phyloP scores from a whole-genome alignment of 306 rosid species.

The Canavalia gladiata region DNA sequence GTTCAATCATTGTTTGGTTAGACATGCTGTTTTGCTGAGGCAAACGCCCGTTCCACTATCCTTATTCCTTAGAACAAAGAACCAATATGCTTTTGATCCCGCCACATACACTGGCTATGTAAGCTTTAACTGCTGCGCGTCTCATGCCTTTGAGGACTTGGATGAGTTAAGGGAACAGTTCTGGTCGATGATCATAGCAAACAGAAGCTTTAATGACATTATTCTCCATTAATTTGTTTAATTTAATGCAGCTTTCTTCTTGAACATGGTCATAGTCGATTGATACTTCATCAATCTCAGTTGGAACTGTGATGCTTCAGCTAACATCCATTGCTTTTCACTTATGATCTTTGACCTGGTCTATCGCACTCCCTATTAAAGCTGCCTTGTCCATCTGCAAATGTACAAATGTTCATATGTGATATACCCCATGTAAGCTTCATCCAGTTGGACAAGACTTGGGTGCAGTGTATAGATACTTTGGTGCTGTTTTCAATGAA shows the following conservation, averaged over 20 bases:
- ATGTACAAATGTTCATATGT: slow-evolving; percentile 11
- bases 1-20: background rate
- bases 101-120: slow-evolving; percentile 86
- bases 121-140: slow-evolving; percentile 81
- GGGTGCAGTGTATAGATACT: too few species aligned
- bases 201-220: slow-evolving; percentile 75
- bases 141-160: slow-evolving; percentile 75
- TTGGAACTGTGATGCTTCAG: slow-evolving; percentile 70
- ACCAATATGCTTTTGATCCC: slow-evolving; percentile 79
- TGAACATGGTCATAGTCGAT: slow-evolving; percentile 61
- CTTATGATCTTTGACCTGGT: slow-evolving; percentile 90
- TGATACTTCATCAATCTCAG: slow-evolving; percentile 81
- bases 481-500: too few species aligned
- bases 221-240: slow-evolving; percentile 42
- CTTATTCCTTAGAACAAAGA: slow-evolving; percentile 64
- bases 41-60: slow-evolving; percentile 45
- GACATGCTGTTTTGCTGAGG: background rate
- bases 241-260: slow-evolving; percentile 46
- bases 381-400: slow-evolving; percentile 98
- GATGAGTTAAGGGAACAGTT: slow-evolving; percentile 83
- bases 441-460: too few species aligned
- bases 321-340: slow-evolving; percentile 80
- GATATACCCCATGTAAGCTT: too few species aligned
- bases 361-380: slow-evolving; percentile 87
- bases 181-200: slow-evolving; percentile 93